A percentile compares a stretch with the other conserved stretches of the same genome.
Evolutionary conservation across 2,329 filamentous ascomycete genomes (phyloP).

Genomic region (Aureobasidium musti): DNA sequence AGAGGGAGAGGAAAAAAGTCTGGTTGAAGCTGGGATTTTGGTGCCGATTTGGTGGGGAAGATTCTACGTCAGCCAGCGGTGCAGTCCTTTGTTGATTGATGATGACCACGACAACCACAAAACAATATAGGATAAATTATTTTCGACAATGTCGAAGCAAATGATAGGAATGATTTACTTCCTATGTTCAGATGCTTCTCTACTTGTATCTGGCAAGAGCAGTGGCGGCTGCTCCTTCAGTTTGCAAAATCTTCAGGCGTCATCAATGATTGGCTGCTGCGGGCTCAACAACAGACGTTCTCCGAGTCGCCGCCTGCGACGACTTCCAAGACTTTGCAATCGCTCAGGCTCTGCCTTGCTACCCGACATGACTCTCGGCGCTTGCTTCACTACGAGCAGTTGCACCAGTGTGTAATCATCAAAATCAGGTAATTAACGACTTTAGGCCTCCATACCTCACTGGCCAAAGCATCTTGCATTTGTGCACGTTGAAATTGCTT

Average conservation of each 20-base stretch:
- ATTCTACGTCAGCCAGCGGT: conserved; percentile 1
- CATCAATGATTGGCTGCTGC: conserved; percentile 14
- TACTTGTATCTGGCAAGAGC: not conserved
- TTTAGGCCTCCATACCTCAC: conserved; percentile 1
- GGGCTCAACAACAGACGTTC: conserved; percentile 20
- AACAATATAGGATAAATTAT: not conserved
- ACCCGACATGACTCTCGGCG: not conserved
- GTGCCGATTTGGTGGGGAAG: conserved; percentile 13
- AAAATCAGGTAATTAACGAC: not conserved
- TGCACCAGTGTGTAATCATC: conserved; percentile 2
- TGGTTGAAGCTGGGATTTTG: conserved; percentile 16
- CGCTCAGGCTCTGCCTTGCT: not conserved
- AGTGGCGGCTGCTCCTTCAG: not conserved
- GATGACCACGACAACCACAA: not conserved
- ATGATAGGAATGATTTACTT: not conserved
- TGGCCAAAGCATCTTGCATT: conserved; percentile 16
- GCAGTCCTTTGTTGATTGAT: conserved; percentile 5
- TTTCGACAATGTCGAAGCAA: not conserved
- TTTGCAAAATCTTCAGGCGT: conserved; percentile 18
- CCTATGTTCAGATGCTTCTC: not conserved
- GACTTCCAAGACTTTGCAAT: conserved; percentile 5
- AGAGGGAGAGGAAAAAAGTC: conserved; percentile 26
- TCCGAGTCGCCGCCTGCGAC: not conserved
- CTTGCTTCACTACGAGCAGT: not conserved
- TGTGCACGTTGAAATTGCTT: conserved; percentile 18